Evolutionary conservation across 257 asterid genomes (phyloP).

Genomic region (Anisodus acutangulus): DNA sequence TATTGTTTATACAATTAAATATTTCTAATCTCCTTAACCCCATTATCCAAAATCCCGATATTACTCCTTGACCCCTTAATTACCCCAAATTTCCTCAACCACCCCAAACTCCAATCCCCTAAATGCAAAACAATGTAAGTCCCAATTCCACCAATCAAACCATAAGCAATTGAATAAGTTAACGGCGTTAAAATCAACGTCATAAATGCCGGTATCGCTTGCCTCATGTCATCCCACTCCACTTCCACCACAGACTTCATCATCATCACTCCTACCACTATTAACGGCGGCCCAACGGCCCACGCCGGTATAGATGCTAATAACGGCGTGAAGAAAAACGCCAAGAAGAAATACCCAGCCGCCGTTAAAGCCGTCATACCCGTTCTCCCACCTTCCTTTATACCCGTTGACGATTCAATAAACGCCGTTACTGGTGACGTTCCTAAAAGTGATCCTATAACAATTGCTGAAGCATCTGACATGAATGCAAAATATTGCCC

Average conservation of each 20-base stretch:
- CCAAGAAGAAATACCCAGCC: conserved; percentile 71
- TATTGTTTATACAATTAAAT: not conserved
- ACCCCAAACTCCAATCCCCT: conserved; percentile 67
- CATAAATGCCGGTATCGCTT: conserved; percentile 96
- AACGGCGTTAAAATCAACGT: conserved; percentile 85
- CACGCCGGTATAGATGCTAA: conserved; percentile 93
- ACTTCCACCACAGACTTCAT: conserved; percentile 91
- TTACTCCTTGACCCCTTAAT: conserved; percentile 30
- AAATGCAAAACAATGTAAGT: conserved; percentile 63
- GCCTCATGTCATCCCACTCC: conserved; percentile 91
- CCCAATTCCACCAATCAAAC: conserved; percentile 89
- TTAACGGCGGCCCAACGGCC: conserved; percentile 99
- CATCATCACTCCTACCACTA: conserved; percentile 95
- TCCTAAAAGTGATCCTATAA: conserved; percentile 79
- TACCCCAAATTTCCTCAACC: conserved; percentile 44
- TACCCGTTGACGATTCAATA: conserved; percentile 93
- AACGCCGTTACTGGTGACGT: conserved; percentile 92
- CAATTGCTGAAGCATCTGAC: conserved; percentile 88
- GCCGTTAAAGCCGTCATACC: conserved; percentile 90
- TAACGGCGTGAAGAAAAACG: conserved; percentile 89
- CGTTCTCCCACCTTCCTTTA: conserved; percentile 87
- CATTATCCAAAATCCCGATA: conserved; percentile 32
- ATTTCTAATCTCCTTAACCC: conserved; percentile 27
- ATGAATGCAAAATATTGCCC: conserved; percentile 92
- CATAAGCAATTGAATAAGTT: conserved; percentile 91